These are phyloP conservation scores for Ophiostoma novo-ulmi DNA, from an alignment of 2,329 filamentous ascomycete species.

Conservation along the genomic window DNA sequence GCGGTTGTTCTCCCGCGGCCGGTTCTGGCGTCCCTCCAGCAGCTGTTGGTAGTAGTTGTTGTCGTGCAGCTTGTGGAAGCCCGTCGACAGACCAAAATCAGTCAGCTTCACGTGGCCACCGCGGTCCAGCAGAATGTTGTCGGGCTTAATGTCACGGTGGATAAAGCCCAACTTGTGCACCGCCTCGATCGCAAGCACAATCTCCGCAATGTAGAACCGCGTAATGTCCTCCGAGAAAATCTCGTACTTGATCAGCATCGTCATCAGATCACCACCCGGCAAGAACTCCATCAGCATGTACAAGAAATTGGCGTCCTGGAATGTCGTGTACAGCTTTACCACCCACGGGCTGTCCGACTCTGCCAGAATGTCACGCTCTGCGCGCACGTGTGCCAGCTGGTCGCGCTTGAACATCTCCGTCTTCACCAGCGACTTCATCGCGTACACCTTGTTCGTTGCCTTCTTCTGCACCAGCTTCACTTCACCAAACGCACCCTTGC, in stretches of 20 bases:
- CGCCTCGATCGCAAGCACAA: constrained; percentile 95
- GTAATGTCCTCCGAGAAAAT: constrained; percentile 99
- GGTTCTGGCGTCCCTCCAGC: constrained; percentile 67
- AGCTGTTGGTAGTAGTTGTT: constrained; percentile 96
- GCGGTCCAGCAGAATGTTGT: constrained; percentile 94
- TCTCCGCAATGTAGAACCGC: constrained; percentile 97
- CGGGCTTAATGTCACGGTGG: constrained; percentile 98
- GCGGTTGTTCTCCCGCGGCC: constrained; percentile 63
- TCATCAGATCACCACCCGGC: constrained; percentile 97
- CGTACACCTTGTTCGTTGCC: constrained; percentile 93
- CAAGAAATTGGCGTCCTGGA: constrained; percentile 91
- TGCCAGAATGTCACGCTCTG: constrained; percentile 93
- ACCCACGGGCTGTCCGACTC: constrained; percentile 99
- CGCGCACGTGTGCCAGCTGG: constrained; percentile 92
- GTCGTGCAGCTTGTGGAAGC: constrained; percentile 96
- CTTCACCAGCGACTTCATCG: constrained; percentile 97
- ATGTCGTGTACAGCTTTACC: constrained; percentile 96
- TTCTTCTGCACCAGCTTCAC: constrained; percentile 97
- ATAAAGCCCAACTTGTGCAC: constrained; percentile 98
- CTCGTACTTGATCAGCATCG: constrained; percentile 99
- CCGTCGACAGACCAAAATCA: constrained; percentile 95
- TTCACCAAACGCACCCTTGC: constrained; percentile 97
- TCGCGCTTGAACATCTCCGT: constrained; percentile 99
- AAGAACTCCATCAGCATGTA: constrained; percentile 99
- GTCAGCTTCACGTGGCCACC: constrained; percentile 97